Percentiles rank a stretch among this genome's conserved stretches.
Evolutionary conservation across 2,329 filamentous ascomycete species (phyloP).

Genomic region (Neopestalotiopsis clavispora): DNA sequence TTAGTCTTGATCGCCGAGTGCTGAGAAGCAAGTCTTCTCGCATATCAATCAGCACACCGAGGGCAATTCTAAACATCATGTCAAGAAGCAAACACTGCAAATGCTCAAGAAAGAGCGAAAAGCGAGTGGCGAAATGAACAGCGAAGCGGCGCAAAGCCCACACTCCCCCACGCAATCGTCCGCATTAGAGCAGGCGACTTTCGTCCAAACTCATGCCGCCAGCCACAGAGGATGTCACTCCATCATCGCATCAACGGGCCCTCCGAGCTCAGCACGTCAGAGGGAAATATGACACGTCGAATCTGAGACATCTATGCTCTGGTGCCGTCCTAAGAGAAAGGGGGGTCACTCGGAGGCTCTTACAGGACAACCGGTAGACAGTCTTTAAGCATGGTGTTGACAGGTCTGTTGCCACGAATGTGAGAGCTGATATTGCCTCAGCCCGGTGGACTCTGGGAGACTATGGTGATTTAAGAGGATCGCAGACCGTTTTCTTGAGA

Average conservation of each 20-base stretch:
- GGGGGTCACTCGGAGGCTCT: neutral
- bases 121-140: neutral
- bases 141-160: neutral
- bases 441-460: neutral
- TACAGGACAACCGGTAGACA: neutral
- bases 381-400: neutral
- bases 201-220: neutral
- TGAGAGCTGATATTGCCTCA: neutral
- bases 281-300: neutral
- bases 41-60: neutral
- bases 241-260: neutral
- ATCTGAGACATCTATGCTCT: neutral
- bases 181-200: neutral
- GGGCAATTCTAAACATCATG: neutral
- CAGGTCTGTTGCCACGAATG: neutral
- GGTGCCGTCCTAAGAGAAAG: neutral
- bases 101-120: neutral
- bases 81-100: neutral
- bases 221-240: neutral
- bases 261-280: neutral
- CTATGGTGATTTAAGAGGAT: slow-evolving; percentile 13
- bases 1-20: neutral
- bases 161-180: neutral
- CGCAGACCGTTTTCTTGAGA: neutral
- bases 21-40: neutral